Evolutionary conservation across 495 filamentous ascomycete genomes (phyloP).

Genomic region (Chaetomium tenue): DNA sequence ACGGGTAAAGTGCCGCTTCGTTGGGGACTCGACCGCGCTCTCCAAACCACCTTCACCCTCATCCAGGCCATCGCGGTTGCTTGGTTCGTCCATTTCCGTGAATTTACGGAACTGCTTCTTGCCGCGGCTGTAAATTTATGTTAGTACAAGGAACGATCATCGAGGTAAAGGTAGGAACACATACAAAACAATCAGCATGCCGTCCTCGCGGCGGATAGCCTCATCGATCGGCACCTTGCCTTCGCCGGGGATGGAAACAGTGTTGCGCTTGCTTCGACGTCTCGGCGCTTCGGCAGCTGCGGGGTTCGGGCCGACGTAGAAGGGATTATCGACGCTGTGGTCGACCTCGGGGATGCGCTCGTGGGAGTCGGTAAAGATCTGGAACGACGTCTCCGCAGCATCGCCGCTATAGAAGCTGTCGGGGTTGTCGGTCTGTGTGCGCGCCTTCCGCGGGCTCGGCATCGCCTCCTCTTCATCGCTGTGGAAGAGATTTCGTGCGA

Average conservation of each 20-base stretch:
- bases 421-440: slow-evolving; percentile 59
- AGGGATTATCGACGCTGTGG: slow-evolving; percentile 68
- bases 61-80: slow-evolving; percentile 38
- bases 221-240: slow-evolving; percentile 59
- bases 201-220: slow-evolving; percentile 65
- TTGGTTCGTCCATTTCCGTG: slow-evolving; percentile 35
- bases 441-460: slow-evolving; percentile 57
- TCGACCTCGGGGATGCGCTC: slow-evolving; percentile 78
- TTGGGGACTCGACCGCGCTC: slow-evolving; percentile 47
- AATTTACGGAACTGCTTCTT: slow-evolving; percentile 80
- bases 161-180: slow-evolving; percentile 38
- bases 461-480: slow-evolving; percentile 57
- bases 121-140: slow-evolving; percentile 64
- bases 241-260: slow-evolving; percentile 50
- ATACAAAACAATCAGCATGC: slow-evolving; percentile 85
- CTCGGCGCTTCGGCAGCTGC: slow-evolving; percentile 34
- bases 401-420: slow-evolving; percentile 65
- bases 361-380: slow-evolving; percentile 86
- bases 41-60: slow-evolving; percentile 48
- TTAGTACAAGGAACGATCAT: slow-evolving; percentile 23
- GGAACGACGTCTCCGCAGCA: slow-evolving; percentile 54
- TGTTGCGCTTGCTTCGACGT: slow-evolving; percentile 48
- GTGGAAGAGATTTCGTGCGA: slow-evolving; percentile 74
- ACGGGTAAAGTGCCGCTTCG: slow-evolving; percentile 61
- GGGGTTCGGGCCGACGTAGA: slow-evolving; percentile 51